phyloP scores from a whole-genome alignment of 805 yeast genomes.

The Yarrowia osloensis region DNA sequence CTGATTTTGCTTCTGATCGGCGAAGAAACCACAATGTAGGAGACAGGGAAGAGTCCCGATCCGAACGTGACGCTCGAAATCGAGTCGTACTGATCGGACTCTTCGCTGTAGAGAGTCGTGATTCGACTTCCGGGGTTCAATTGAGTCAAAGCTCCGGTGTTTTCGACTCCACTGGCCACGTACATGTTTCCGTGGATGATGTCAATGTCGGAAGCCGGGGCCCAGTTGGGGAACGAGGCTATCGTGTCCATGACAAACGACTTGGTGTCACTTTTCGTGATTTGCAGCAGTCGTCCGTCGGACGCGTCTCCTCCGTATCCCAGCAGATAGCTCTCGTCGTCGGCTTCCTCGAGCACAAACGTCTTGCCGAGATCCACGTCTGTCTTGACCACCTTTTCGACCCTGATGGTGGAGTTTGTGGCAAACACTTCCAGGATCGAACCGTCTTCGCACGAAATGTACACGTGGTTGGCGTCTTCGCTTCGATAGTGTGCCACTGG shows the following conservation, averaged over 20 bases:
- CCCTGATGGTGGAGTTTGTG: not conserved
- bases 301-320: slow-evolving; percentile 25
- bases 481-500: not conserved
- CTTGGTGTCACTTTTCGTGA: not conserved
- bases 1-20: slow-evolving; percentile 22
- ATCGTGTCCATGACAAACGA: slow-evolving; percentile 6
- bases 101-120: slow-evolving; percentile 3
- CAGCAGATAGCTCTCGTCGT: slow-evolving; percentile 15
- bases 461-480: slow-evolving; percentile 8
- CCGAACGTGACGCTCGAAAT: slow-evolving; percentile 11
- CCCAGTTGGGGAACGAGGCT: slow-evolving; percentile 24
- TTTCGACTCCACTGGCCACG: slow-evolving; percentile 18
- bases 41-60: not conserved
- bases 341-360: slow-evolving; percentile 11
- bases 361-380: slow-evolving; percentile 6
- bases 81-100: slow-evolving; percentile 2
- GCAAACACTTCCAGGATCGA: not conserved
- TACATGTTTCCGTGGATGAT: slow-evolving; percentile 7
- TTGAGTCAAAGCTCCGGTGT: slow-evolving; percentile 3
- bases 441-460: slow-evolving; percentile 15
- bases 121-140: not conserved
- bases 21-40: slow-evolving; percentile 10
- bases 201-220: slow-evolving; percentile 25
- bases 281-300: not conserved
- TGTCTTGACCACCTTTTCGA: not conserved